Evolutionary conservation across 768 basidiomycete species (phyloP), one percentile per base, ranked within the genome.

Genomic region (Antrodiella citrinella): DNA sequence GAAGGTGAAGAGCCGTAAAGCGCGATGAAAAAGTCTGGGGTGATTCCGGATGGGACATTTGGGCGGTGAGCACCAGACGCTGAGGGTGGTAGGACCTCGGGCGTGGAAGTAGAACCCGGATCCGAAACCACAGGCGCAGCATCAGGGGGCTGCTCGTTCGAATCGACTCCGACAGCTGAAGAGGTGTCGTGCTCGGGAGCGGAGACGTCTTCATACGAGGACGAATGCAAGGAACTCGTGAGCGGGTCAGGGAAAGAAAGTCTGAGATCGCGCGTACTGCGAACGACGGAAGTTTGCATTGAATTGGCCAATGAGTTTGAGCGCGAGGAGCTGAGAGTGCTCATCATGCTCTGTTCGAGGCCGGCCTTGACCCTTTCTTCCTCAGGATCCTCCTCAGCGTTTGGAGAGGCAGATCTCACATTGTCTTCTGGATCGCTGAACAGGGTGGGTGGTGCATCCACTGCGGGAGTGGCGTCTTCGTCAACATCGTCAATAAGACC

Each of bases 161-260:
- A 44, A 51, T 49, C 51, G 22, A 39, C n/a, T n/a, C n/a, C n/a
- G n/a, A n/a, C n/a, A n/a, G n/a, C n/a, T 46, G 54, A 52, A 60
- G 55, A 30, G 60, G 56, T n/a, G 19, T 51, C 49, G 30, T 7
- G 30, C 30, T 35, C 15, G 42, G 59, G 58, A 48, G 73, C 72
- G 50, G 75, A 69, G 44, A 71, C 57, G 26, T 77, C 72, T 54
- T 81, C 78, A 60, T 76, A 81, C 26, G 83, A 81, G 53, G 75
- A 18, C 5, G 15, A 18, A 63, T 72, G 74, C 45, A 68, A 59
- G 46, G 78, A 69, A 62, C 82, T 84, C 49, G 80, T 81, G 61
- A 90, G 74, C 52, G 87, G 87, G 67, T 91, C 87, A 35, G 87
- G 87, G 68, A 91, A 91, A 26, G 87, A 89, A 51, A 90, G 66